Base-by-base conservation (phyloP, 2,329 filamentous ascomycete species). In the Nemania bipapillata region DNA sequence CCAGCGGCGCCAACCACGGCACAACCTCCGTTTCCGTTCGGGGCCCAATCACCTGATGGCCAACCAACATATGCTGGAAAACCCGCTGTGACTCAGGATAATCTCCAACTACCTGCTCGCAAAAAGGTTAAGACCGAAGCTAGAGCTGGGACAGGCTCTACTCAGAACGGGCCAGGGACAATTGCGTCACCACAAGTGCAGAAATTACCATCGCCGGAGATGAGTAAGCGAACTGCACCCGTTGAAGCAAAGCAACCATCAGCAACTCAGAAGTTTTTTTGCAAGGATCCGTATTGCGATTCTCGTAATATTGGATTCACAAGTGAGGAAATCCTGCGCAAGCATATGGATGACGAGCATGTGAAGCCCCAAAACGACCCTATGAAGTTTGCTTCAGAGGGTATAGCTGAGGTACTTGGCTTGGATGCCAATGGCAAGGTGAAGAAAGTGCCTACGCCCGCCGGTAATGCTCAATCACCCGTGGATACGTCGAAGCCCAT, bases 321-420 rank as follows among this genome's bases (percentile, higher is more conserved):
- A 1, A 87, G 79, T 6, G 85, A 90, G 70, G 86, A 89, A 71
- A 83, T 83, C 12, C 80, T 85, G 56, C 83, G 84, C 62, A 75
- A 79, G 11, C 89, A 91, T 73, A 78, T 83, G 7, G 81, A 86
- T n/a, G 86, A 90, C 65, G 87, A 90, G 75, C 89, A 91, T 71
- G 79, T 83, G 24, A 86, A 84, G 74, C 88, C 88, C 5, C 79
- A 81, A 49, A 81, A 87, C 69, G 80, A 90, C 66, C 87, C 89
- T 2, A 50, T 83, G 64, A 85, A 85, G 70, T 91, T 85, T 74
- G 79, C 82, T 17, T 74, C 81, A 57, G 86, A 88, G 58, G 84
- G 81, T 54, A 75, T 90, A 37, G 83, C 84, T 0, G 71, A 81
- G 15, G 78, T 80, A 0, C 75, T 90, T 2, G 86, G 85, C 3